Evolutionary conservation across 2,329 filamentous ascomycete genomes (phyloP).

Genomic region (Paraconiothyrium sp.): DNA sequence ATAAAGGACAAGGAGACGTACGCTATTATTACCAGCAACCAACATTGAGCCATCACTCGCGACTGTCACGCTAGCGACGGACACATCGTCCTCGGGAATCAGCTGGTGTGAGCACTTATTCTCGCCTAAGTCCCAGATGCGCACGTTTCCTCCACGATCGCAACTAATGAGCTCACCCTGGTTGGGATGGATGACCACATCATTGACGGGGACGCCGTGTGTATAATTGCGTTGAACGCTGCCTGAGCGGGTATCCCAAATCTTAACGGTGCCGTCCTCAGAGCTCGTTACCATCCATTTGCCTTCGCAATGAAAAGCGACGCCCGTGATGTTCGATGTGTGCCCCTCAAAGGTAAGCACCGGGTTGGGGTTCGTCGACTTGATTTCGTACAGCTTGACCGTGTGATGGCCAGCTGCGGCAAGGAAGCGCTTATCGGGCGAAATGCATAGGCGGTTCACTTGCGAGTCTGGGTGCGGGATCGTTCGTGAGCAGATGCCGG

Average conservation of each 20-base stretch:
- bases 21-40: conserved; percentile 90
- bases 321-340: conserved; percentile 93
- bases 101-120: conserved; percentile 97
- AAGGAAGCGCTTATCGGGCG: conserved; percentile 95
- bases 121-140: conserved; percentile 96
- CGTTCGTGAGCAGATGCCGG: conserved; percentile 95
- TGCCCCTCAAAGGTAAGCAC: conserved; percentile 95
- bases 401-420: conserved; percentile 83
- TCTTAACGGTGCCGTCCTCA: conserved; percentile 96
- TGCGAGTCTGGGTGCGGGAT: conserved; percentile 98
- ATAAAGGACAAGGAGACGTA: conserved; percentile 50
- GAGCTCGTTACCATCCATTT: conserved; percentile 99
- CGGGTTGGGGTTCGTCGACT: conserved; percentile 94
- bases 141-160: conserved; percentile 89
- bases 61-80: conserved; percentile 93
- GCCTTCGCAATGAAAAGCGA: conserved; percentile 97
- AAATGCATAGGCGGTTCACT: conserved; percentile 97
- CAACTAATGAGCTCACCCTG: conserved; percentile 98
- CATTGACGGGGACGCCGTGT: conserved; percentile 89
- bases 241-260: conserved; percentile 91
- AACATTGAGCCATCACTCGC: conserved; percentile 93
- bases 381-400: conserved; percentile 98
- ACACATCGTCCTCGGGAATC: conserved; percentile 94
- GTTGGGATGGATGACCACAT: conserved; percentile 99
- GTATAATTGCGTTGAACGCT: conserved; percentile 91